Base-by-base conservation (phyloP, 2,329 filamentous ascomycete species). In the Lachnellula willkommii region DNA sequence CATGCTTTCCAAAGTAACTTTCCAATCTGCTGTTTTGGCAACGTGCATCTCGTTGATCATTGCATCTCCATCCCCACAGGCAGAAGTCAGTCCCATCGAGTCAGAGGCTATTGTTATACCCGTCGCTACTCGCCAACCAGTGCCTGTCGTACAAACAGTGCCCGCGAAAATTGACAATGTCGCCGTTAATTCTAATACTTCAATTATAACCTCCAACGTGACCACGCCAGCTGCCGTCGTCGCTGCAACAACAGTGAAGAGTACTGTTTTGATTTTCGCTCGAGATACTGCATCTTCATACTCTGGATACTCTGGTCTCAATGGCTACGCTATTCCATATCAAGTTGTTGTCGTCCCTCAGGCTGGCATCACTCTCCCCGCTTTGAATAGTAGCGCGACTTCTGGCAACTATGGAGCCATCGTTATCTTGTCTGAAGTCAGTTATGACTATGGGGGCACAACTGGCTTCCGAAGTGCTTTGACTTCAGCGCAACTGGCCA, bases 271-370 rank as follows among this genome's bases (percentile, higher is more conserved):
- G 46, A 72, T 85, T 49, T 73, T 85, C 60, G 80, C 79, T 42
- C 74, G 75, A 60, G 80, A 84, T 64, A 61, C 73, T 39, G 69
- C 71, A 24, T 74, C 78, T 2, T 78, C 77, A 8, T 70, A 69
- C 17, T 75, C 76, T 28, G 77, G 77, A 12, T 76, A 74, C 37
- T 76, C 76, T 12, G 82, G 81, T 24, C 74, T 85, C 8, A 78
- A 81, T 63, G 81, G 74, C 55, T 85, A 85, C 63, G 82, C 80
- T 35, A 84, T 85, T 59, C 80, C 81, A 1, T 84, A 76, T 62
- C 72, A 83, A 61, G 73, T 76, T 5, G 64, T 83, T 11, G 60
- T 78, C 20, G 79, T 85, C n/a, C 80, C 81, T 7, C 72, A 79
- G 62, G 63, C 66, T 6, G 82, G 82, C 14, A 70, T 74, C 5